Conservation (phyloP, 2,329 filamentous ascomycete genomes). For the Botrytis hyacinthi region DNA sequence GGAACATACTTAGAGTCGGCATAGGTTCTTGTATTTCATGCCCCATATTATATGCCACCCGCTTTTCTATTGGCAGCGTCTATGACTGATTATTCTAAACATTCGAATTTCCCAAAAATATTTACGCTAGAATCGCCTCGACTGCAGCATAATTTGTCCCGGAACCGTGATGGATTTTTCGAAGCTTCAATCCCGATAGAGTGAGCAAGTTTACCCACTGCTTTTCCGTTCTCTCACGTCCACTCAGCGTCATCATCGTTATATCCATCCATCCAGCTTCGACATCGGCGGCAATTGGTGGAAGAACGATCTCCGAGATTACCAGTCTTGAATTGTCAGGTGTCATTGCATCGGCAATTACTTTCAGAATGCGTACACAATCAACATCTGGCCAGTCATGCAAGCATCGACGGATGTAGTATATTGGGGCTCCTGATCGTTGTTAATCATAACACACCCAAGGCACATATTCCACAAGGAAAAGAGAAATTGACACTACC, state of each 20-base stretch:
- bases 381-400: slow-evolving; percentile 43
- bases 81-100: background rate
- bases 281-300: slow-evolving; percentile 39
- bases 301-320: slow-evolving; percentile 46
- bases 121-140: slow-evolving; percentile 7
- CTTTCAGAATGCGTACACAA: slow-evolving; percentile 18
- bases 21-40: slow-evolving; percentile 13
- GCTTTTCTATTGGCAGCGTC: background rate
- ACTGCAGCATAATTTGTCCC: slow-evolving; percentile 20
- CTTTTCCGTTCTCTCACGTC: slow-evolving; percentile 40
- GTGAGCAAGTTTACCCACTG: slow-evolving; percentile 16
- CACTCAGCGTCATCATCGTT: slow-evolving; percentile 40
- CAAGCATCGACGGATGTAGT: slow-evolving; percentile 43
- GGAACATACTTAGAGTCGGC: slow-evolving; percentile 49
- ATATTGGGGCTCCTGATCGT: slow-evolving; percentile 31
- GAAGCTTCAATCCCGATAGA: slow-evolving; percentile 12
- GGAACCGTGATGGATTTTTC: slow-evolving; percentile 11
- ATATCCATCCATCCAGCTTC: slow-evolving; percentile 41
- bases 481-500: slow-evolving; percentile 6
- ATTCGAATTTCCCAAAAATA: background rate
- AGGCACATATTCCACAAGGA: background rate
- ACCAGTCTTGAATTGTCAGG: slow-evolving; percentile 34
- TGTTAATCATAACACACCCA: background rate
- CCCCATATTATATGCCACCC: background rate
- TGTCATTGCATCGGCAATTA: slow-evolving; percentile 17